Percentiles rank a stretch among this genome's conserved stretches.
These are phyloP conservation scores for Rhipidocladum racemiflorum DNA, from an alignment of 176 grass and related monocot species.

Conservation along the genomic window DNA sequence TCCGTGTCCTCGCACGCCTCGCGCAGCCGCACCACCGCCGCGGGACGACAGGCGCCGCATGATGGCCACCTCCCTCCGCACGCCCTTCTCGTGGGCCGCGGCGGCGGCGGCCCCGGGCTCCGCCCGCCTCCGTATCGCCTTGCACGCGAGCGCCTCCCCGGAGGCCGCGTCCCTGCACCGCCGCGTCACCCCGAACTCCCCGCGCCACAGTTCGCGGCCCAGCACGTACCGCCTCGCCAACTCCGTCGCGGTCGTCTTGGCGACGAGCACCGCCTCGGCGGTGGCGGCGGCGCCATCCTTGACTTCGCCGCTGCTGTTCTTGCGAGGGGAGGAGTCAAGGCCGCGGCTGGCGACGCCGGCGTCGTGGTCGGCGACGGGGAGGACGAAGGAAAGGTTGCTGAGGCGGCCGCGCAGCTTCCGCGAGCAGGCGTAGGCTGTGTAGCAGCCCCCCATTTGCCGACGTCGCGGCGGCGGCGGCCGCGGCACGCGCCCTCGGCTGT, in stretches of 20 bases:
- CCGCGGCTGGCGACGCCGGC: background rate
- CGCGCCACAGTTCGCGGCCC: slow-evolving; percentile 61
- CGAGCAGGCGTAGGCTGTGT: slow-evolving; percentile 45
- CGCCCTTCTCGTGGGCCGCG: slow-evolving; percentile 26
- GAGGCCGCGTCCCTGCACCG: slow-evolving; percentile 53
- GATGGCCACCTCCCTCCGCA: slow-evolving; percentile 53
- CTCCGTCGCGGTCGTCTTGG: slow-evolving; percentile 22
- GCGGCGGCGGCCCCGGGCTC: background rate
- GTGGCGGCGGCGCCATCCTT: background rate
- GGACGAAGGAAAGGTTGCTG: slow-evolving; percentile 37
- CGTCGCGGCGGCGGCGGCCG: background rate
- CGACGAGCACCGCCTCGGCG: background rate
- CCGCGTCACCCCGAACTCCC: slow-evolving; percentile 73
- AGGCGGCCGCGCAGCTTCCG: slow-evolving; percentile 39
- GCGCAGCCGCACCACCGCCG: slow-evolving; percentile 44
- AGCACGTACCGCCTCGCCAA: slow-evolving; percentile 51
- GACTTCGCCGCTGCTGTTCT: background rate
- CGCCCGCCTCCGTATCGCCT: slow-evolving; percentile 41
- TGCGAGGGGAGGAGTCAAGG: background rate
- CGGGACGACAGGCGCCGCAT: slow-evolving; percentile 51
- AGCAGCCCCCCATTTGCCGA: slow-evolving; percentile 47
- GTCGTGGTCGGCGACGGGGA: slow-evolving; percentile 44
- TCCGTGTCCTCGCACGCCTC: slow-evolving; percentile 54
- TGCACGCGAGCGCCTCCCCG: slow-evolving; percentile 56
- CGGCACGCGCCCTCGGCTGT: background rate